Conservation (phyloP, 805 yeast species). For the Sugiyamaella smithiae region DNA sequence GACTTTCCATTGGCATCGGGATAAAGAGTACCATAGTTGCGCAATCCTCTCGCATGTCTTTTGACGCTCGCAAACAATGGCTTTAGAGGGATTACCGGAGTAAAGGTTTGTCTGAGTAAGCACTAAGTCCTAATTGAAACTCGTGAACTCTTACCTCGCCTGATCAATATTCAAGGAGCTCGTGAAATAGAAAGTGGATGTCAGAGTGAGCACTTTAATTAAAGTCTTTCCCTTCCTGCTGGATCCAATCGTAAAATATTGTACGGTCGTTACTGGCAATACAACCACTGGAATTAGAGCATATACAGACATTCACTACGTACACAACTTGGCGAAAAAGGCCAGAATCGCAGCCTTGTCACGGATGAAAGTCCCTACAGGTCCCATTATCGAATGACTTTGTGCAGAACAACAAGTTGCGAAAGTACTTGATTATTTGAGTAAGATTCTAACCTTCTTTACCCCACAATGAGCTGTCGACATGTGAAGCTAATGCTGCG, state of each 20-base stretch:
- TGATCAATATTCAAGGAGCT: not conserved
- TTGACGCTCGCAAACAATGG: constrained; percentile 2
- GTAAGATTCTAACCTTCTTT: too few relatives aligned
- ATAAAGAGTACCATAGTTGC: constrained; percentile 1
- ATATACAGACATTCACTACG: not conserved
- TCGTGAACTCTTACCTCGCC: constrained; percentile 6
- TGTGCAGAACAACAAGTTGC: too few relatives aligned
- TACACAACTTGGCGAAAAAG: constrained; percentile 3
- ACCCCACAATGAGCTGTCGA: too few relatives aligned
- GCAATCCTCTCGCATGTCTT: not conserved
- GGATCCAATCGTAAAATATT: constrained; percentile 12
- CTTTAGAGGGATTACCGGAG: constrained; percentile 3
- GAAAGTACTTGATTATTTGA: too few relatives aligned
- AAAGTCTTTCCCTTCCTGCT: constrained; percentile 10
- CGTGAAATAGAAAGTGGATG: constrained; percentile 6
- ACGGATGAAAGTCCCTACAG: not conserved
- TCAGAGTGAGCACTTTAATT: constrained; percentile 5
- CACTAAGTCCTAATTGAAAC: not conserved
- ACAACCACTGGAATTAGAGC: not conserved
- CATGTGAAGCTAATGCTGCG: too few relatives aligned
- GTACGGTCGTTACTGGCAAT: constrained; percentile 7
- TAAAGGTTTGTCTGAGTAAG: not conserved
- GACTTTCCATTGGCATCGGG: not conserved
- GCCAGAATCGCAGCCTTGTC: not conserved
- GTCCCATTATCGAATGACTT: too few relatives aligned